A percentile compares a stretch with the other conserved stretches of the same genome.
Conservation (phyloP, 768 basidiomycete genomes). For the Trametes punicea region DNA sequence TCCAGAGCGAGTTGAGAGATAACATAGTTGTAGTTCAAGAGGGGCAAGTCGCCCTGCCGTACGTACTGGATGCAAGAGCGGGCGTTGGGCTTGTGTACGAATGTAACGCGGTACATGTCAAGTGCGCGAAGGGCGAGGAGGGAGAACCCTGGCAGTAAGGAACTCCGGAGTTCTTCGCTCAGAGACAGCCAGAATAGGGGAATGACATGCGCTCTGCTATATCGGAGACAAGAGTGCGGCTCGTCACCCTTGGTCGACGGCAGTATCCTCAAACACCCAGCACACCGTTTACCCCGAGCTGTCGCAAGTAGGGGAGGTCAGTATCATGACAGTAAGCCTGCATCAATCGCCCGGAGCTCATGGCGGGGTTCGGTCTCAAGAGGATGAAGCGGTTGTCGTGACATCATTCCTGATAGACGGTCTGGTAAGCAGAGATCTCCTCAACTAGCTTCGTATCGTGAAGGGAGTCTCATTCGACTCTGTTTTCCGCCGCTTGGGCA, state of each 20-base stretch:
- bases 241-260: too few species aligned
- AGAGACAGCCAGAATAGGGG: constrained; percentile 11
- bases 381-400: neutral
- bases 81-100: constrained; percentile 13
- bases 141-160: neutral
- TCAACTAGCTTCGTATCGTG: neutral
- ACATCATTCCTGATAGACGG: neutral
- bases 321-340: neutral
- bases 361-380: neutral
- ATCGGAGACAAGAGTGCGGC: neutral
- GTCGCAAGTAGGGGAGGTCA: neutral
- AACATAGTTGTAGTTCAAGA: constrained; percentile 1
- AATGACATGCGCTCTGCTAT: neutral
- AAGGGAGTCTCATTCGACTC: neutral
- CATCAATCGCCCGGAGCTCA: neutral
- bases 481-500: neutral
- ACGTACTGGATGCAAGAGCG: constrained; percentile 7
- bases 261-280: neutral
- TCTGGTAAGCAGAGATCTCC: neutral
- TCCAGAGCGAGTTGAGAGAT: neutral
- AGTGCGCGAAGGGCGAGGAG: neutral
- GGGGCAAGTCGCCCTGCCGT: neutral
- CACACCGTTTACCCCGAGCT: neutral
- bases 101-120: constrained; percentile 10
- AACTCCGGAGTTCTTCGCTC: neutral